A percentile compares a stretch with the other conserved stretches of the same genome.
Conservation (phyloP, 2,329 filamentous ascomycete species). For the Arthrobotrys conoides region DNA sequence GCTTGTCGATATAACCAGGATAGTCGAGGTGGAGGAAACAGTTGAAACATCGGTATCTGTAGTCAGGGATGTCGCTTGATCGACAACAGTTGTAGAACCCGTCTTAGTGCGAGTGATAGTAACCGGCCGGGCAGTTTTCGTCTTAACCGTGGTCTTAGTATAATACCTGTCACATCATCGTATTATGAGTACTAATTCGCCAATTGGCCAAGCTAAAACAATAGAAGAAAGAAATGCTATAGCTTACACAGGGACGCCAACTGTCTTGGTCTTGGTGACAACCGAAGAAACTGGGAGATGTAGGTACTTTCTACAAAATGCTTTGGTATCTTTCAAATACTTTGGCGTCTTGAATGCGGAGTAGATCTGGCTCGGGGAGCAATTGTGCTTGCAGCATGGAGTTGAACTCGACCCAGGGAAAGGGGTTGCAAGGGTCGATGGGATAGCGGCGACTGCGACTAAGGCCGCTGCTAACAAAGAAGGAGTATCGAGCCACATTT, state of each 20-base stretch:
- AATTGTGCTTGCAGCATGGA: constrained; percentile 25
- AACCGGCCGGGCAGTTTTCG: not conserved
- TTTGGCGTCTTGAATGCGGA: constrained; percentile 10
- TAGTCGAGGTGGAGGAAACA: constrained; percentile 14
- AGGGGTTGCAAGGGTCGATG: constrained; percentile 15
- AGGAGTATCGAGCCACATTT: constrained; percentile 9
- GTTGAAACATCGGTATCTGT: constrained; percentile 9
- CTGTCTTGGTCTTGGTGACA: constrained; percentile 24
- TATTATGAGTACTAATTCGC: not conserved
- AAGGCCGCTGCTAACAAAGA: constrained; percentile 11
- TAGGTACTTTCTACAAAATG: constrained; percentile 25
- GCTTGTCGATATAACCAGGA: constrained; percentile 12
- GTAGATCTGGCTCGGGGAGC: constrained; percentile 22
- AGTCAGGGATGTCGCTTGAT: constrained; percentile 6
- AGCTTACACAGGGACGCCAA: constrained; percentile 18
- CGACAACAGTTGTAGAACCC: not conserved
- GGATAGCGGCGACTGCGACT: constrained; percentile 3
- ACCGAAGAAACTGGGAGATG: not conserved
- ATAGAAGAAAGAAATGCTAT: too few relatives aligned
- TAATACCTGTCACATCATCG: not conserved
- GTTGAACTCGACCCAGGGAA: not conserved
- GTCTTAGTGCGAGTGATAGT: constrained; percentile 5
- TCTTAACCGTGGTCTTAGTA: not conserved
- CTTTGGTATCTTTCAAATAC: constrained; percentile 17
- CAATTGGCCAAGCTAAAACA: too few relatives aligned